Base-by-base conservation (phyloP, 2,329 filamentous ascomycete genomes). In the Pseudopyrenochaeta lycopersici region DNA sequence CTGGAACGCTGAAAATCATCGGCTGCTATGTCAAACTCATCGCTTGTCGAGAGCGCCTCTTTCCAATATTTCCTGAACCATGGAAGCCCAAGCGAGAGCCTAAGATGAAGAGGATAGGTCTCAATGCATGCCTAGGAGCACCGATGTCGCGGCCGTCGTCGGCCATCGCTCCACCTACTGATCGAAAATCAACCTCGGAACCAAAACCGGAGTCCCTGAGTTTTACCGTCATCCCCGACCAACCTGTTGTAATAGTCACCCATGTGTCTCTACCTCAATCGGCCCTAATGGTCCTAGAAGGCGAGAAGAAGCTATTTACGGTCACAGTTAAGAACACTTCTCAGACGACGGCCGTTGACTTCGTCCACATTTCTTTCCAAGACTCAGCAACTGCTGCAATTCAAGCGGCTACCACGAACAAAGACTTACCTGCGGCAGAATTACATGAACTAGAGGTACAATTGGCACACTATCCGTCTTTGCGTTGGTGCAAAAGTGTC, bases 211-310 rank as follows among this genome's bases (percentile, higher is more conserved):
- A 73, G 35, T 79, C 73, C 5, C 71, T 93, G 42, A 81, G 82
- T 20, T 82, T 96, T 36, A 91, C 85, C 46, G 91, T 96, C 20
- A 92, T 97, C 52, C 83, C 87, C 2, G 81, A 87, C 39, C 92
- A 97, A 71, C 95, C 95, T 5, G 78, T 91, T 3, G 79, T 98
- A 3, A 79, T 88, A 2, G 83, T 97, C 17, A 89, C 90, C 67
- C 88, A 88, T 7, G 90, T 89, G 3, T 91, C 89, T 11, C 82
- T 97, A 1, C 86, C 90, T 0, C 93, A 97, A 68, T 91, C 90
- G 18, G 90, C 92, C 9, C 80, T 97, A 31, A 97, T 97, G 92
- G 84, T 99, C 10, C 81, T 99, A 5, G 94, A 98, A 77, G 95
- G 95, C 38, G 94, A 99, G 75, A 85, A 84, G 18, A 88, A 88